These are phyloP conservation scores for Clavispora asparagi DNA, from an alignment of 805 yeast species.

Conservation along the genomic window DNA sequence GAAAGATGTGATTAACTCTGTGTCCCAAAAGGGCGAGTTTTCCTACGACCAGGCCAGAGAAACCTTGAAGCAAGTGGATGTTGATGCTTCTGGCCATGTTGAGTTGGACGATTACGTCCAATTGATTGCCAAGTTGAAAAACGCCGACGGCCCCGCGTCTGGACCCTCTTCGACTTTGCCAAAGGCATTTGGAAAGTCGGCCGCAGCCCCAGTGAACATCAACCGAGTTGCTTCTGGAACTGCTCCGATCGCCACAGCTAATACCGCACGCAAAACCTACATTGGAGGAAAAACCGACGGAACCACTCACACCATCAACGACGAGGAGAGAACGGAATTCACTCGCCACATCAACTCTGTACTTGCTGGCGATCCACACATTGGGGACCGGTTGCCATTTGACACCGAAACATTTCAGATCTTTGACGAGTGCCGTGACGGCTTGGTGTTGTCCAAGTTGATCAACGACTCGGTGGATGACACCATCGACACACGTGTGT, in stretches of 20 bases:
- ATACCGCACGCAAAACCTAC: slow-evolving; percentile 52
- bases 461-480: slow-evolving; percentile 98
- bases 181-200: background rate
- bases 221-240: slow-evolving; percentile 20
- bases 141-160: slow-evolving; percentile 15
- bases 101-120: slow-evolving; percentile 93
- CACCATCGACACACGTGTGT: slow-evolving; percentile 95
- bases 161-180: background rate
- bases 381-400: slow-evolving; percentile 83
- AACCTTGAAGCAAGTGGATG: slow-evolving; percentile 82
- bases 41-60: slow-evolving; percentile 91
- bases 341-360: slow-evolving; percentile 94
- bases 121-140: slow-evolving; percentile 75
- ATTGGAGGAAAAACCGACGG: slow-evolving; percentile 86
- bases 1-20: slow-evolving; percentile 79
- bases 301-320: slow-evolving; percentile 92
- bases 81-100: slow-evolving; percentile 95
- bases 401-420: slow-evolving; percentile 92
- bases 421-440: slow-evolving; percentile 95
- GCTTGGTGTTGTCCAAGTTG: slow-evolving; percentile 84
- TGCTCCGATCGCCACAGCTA: slow-evolving; percentile 48
- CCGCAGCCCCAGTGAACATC: background rate
- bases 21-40: slow-evolving; percentile 73
- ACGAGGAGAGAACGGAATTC: slow-evolving; percentile 93
- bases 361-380: slow-evolving; percentile 78